These are phyloP conservation scores for Ophiostoma pallidulum DNA, from an alignment of 2,329 filamentous ascomycete species.

Conservation along the genomic window DNA sequence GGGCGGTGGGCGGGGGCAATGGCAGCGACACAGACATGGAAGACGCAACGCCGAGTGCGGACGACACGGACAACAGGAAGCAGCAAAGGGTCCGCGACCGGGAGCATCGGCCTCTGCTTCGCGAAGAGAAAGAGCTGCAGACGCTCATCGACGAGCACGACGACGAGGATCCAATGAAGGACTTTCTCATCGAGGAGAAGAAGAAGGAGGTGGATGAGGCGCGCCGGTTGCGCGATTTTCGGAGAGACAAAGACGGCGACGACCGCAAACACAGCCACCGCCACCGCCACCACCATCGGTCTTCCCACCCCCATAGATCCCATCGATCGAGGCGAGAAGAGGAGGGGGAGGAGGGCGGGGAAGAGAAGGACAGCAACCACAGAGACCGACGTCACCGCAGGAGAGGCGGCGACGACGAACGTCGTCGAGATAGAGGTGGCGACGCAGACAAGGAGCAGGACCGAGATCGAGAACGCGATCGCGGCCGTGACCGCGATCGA, in stretches of 20 bases:
- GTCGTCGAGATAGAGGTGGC: neutral
- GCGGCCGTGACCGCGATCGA: slow-evolving; percentile 17
- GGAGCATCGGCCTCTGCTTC: slow-evolving; percentile 49
- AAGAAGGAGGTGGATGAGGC: slow-evolving; percentile 76
- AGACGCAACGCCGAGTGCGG: slow-evolving; percentile 33
- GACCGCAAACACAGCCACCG: slow-evolving; percentile 24
- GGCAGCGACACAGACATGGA: slow-evolving; percentile 35
- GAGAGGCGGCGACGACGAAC: slow-evolving; percentile 17
- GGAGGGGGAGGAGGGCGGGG: slow-evolving; percentile 14
- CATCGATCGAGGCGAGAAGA: slow-evolving; percentile 27
- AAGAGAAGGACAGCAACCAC: slow-evolving; percentile 18
- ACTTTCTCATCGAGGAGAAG: slow-evolving; percentile 81
- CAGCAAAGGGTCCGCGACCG: neutral
- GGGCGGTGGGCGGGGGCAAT: slow-evolving; percentile 25
- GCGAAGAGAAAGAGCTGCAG: slow-evolving; percentile 72
- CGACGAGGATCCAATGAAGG: slow-evolving; percentile 97
- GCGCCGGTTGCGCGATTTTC: slow-evolving; percentile 44
- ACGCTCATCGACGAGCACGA: slow-evolving; percentile 71
- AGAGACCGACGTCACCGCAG: slow-evolving; percentile 21
- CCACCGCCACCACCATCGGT: slow-evolving; percentile 36
- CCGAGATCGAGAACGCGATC: slow-evolving; percentile 14
- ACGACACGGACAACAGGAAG: slow-evolving; percentile 15
- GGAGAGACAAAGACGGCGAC: slow-evolving; percentile 29
- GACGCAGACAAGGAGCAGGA: slow-evolving; percentile 17
- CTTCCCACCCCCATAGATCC: slow-evolving; percentile 34